Evolutionary conservation across 495 filamentous ascomycete species (phyloP), one percentile per base, ranked within the genome.

Genomic region (Oidiodendron maius): DNA sequence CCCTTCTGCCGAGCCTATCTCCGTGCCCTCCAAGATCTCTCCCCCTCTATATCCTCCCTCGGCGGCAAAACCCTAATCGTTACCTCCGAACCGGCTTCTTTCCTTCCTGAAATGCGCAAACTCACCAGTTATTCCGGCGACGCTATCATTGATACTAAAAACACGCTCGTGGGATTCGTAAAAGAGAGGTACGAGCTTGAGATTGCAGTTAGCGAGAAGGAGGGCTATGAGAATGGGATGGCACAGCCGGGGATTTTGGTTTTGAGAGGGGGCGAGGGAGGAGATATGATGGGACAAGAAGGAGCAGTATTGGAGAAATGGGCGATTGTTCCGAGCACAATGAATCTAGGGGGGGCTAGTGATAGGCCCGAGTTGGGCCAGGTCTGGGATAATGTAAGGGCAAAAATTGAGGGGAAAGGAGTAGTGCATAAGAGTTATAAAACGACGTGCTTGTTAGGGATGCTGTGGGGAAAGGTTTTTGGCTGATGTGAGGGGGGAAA

Each of bases 1-100:
- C 57, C 42, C 40, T 58, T 54, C 55, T 58, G 55, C 58, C 15
- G 41, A 18, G 45, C 58, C 30, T 58, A 58, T 26, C 58, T 61
- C 51, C 48, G 30, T 28, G 41, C 18, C 8, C 51, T 58, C 26
- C 25, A 40, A n/a, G 39, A 35, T 20, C 51, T 61, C 25, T 13
- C 15, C 4, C 12, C 24, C 34, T 32, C 35, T 28, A 58, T 58
- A 50, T 18, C 11, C 46, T 18, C 41, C 12, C 35, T 55, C 16
- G 26, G 42, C 30, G 55, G 55, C n/a, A 22, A 42, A 16, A 20
- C 37, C 16, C 25, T 61, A 34, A 46, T 46, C 37, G 38, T 61
- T 9, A 61, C 55, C n/a, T 34, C 58, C 26, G 57, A 60, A 38
- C 32, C 39, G 9, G 39, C 16, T 12, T n/a, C 16, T 3, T 22